Conservation (phyloP, 208 protist genomes). For the Leishmania guyanensis region DNA sequence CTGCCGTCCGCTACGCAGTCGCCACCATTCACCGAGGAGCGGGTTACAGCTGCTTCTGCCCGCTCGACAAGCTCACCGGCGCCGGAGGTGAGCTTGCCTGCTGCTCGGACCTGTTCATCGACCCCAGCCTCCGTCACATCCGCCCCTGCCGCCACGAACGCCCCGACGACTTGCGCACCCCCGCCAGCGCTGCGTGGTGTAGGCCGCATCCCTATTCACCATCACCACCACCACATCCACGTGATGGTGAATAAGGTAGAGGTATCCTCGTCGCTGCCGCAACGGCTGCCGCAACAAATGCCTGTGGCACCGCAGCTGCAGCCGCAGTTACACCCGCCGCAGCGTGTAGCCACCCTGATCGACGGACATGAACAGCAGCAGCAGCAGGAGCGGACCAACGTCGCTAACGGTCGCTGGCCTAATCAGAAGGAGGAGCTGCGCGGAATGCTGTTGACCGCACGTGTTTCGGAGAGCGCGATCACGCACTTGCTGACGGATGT, state of each 20-base stretch:
- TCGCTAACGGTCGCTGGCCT: constrained; percentile 15
- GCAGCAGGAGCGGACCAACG: constrained; percentile 4
- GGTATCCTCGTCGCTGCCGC: background rate
- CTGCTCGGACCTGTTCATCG: background rate
- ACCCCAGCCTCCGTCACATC: background rate
- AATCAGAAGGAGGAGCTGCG: constrained; percentile 41
- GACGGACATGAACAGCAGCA: constrained; percentile 8
- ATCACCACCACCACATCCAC: constrained; percentile 42
- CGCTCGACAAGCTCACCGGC: background rate
- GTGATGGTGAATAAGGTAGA: constrained; percentile 15
- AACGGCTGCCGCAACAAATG: constrained; percentile 5
- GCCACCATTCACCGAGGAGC: constrained; percentile 14
- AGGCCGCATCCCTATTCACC: constrained; percentile 17
- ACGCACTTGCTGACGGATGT: constrained; percentile 17
- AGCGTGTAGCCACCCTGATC: background rate
- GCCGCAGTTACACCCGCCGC: constrained; percentile 7
- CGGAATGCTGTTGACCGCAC: constrained; percentile 19
- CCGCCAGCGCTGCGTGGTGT: constrained; percentile 23
- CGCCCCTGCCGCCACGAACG: background rate
- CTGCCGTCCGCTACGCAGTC: constrained; percentile 6
- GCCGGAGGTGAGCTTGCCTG: background rate
- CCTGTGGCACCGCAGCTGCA: constrained; percentile 1
- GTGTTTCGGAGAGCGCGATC: constrained; percentile 31
- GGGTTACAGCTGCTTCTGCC: background rate
- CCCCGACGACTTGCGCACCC: background rate